Percentiles rank a stretch among this genome's conserved stretches.
Conservation (phyloP, 2,329 filamentous ascomycete genomes). For the Epichloe brachyelytri region DNA sequence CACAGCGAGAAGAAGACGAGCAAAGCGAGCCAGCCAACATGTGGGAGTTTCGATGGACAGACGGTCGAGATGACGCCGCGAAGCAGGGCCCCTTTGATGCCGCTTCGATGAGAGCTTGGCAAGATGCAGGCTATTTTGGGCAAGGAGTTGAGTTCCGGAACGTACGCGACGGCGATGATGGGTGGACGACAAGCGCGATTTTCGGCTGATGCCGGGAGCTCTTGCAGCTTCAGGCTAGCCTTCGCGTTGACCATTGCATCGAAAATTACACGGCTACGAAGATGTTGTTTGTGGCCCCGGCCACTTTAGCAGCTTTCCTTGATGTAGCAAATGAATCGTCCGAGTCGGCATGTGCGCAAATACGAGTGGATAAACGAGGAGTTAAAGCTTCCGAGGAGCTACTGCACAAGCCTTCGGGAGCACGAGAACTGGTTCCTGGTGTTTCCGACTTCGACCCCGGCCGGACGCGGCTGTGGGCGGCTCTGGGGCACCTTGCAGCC, state of each 20-base stretch:
- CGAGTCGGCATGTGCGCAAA: neutral
- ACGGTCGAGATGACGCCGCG: slow-evolving; percentile 66
- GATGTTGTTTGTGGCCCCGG: neutral
- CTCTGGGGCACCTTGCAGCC: slow-evolving; percentile 5
- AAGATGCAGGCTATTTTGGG: slow-evolving; percentile 82
- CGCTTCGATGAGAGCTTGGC: slow-evolving; percentile 80
- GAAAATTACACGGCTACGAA: neutral
- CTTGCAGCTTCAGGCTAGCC: no score
- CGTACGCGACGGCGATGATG: slow-evolving; percentile 35
- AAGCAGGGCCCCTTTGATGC: slow-evolving; percentile 81
- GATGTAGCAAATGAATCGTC: neutral
- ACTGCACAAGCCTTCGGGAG: neutral
- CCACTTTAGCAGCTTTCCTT: neutral
- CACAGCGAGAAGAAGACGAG: slow-evolving; percentile 11
- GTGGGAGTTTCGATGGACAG: slow-evolving; percentile 92
- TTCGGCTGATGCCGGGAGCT: slow-evolving; percentile 31
- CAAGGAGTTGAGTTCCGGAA: slow-evolving; percentile 71
- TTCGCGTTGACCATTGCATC: neutral
- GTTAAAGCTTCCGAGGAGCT: neutral
- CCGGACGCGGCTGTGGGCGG: slow-evolving; percentile 5
- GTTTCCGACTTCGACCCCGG: slow-evolving; percentile 3
- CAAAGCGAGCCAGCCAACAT: slow-evolving; percentile 12
- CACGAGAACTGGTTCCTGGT: slow-evolving; percentile 2
- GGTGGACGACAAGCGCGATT: slow-evolving; percentile 37
- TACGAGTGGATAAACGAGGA: neutral